Conservation (phyloP, 139 green algal genomes). For the Mychonastes homosphaera region DNA sequence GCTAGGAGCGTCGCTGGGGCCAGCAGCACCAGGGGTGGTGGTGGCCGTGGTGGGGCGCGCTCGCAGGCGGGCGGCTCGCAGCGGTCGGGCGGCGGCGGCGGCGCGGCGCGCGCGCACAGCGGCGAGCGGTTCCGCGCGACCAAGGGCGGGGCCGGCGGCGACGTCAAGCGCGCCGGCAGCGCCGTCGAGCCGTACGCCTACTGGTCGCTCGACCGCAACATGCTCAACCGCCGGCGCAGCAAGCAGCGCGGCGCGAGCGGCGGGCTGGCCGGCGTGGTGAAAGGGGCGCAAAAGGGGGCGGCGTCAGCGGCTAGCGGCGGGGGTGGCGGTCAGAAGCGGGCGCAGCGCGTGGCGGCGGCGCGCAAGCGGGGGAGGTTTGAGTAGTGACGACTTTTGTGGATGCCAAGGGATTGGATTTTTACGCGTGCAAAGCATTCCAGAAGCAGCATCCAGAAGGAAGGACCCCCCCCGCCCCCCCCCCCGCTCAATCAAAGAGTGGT, state of each 20-base stretch:
- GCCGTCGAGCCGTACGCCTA: constrained; percentile 92
- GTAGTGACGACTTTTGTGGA: no score
- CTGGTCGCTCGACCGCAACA: constrained; percentile 90
- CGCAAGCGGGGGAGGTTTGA: no score
- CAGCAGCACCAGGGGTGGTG: background rate
- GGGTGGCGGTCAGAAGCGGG: no score
- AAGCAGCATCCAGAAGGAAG: no score
- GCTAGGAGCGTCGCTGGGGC: no score
- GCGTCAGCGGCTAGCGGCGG: no score
- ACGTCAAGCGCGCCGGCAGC: constrained; percentile 51
- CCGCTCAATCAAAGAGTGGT: no score
- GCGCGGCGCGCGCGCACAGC: constrained; percentile 30
- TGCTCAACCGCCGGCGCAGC: constrained; percentile 78
- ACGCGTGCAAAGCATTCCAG: no score
- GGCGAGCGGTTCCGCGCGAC: constrained; percentile 59
- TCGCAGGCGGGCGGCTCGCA: constrained; percentile 4
- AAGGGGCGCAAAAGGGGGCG: constrained; percentile 31
- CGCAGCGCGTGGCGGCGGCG: no score
- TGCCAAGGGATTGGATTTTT: no score
- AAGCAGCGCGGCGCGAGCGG: constrained; percentile 48
- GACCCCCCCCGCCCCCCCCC: no score
- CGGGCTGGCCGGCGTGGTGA: constrained; percentile 45
- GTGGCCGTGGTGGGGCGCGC: background rate
- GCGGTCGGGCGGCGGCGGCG: background rate
- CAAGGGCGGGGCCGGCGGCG: constrained; percentile 42